Evolutionary conservation across 768 basidiomycete genomes (phyloP), one percentile per base, ranked within the genome.

Genomic region (Boletus rubroflammeus): DNA sequence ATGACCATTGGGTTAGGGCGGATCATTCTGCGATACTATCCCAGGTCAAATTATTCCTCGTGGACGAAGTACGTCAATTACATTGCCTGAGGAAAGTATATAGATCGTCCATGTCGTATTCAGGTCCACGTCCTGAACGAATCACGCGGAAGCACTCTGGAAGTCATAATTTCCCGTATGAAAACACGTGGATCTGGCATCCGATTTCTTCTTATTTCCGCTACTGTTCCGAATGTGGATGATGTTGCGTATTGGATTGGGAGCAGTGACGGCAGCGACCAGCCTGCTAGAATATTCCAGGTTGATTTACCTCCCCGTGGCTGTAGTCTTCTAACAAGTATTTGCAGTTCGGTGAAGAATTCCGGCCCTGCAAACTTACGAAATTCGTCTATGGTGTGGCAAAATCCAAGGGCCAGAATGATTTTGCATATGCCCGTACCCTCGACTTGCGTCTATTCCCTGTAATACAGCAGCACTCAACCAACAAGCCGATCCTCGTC

Each of bases 131-230:
- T 96, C 52, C 78, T 99, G 19, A 90, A 92, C 48, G 97, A 98
- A 71, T 76, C 78, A 23, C 83, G 97, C 32, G 97, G 97, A 19
- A 90, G 93, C 51, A 93, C 90, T 1, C 77, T 99, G 3, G 97
- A 99, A 73, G 96, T 96, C 17, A 82, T 98, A n/a, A 78, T 95
- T 42, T 90, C 91, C 3, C 84, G 97, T 25, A 96, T 98, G 92
- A 95, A 90, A 70, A 72, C 82, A 3, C 80, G 85, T 10, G 87
- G 85, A 9, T 76, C 78, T 3, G 67, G 71, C 2, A 83, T 92
- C 25, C 85, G 97, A 7, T 95, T 98, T 67, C 72, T 97, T 29
- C 80, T 97, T 17, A 83, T 98, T 36, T 96, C 93, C 0, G 96
- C 96, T 6, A 98, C 96, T 0, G 88, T 93, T 13, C 96, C 96